These are phyloP conservation scores for Apostasia shenzhenica DNA, from an alignment of 106 monocot genomes.

Conservation along the genomic window DNA sequence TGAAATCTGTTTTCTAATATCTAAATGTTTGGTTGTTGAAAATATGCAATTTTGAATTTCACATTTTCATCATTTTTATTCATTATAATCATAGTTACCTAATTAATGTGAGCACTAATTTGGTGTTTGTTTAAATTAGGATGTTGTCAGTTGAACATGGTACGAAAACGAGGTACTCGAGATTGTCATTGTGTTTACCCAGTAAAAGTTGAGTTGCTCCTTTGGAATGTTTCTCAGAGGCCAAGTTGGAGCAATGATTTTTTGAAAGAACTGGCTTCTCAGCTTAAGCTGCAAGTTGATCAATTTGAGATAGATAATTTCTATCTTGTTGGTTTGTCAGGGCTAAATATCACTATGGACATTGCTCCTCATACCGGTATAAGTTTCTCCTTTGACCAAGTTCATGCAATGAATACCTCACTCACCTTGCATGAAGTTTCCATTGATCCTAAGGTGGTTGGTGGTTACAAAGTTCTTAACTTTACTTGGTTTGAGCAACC, in stretches of 20 bases:
- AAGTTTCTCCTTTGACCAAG: constrained; percentile 65
- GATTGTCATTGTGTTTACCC: constrained; percentile 95
- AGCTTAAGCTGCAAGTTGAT: constrained; percentile 55
- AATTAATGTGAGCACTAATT: not conserved
- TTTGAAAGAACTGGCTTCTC: constrained; percentile 74
- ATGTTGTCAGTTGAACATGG: constrained; percentile 80
- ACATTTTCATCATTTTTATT: no score
- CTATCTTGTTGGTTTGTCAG: constrained; percentile 86
- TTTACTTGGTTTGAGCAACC: constrained; percentile 73
- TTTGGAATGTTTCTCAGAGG: constrained; percentile 74
- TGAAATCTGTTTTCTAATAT: no score
- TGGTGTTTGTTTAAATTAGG: constrained; percentile 24
- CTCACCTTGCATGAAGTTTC: constrained; percentile 48
- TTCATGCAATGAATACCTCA: constrained; percentile 43
- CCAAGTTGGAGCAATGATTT: constrained; percentile 85
- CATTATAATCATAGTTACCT: no score
- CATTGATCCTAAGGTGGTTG: constrained; percentile 63
- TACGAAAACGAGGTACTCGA: constrained; percentile 45
- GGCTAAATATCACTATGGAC: constrained; percentile 89
- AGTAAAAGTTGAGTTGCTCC: constrained; percentile 69
- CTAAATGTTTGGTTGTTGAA: no score
- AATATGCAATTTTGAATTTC: no score
- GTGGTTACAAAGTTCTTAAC: constrained; percentile 78
- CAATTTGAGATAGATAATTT: constrained; percentile 93
- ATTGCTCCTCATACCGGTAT: constrained; percentile 71